Evolutionary conservation across 1,284 basidiomycete species (phyloP), one percentile per base, ranked within the genome.

Genomic region (Heterobasidion irregulare): DNA sequence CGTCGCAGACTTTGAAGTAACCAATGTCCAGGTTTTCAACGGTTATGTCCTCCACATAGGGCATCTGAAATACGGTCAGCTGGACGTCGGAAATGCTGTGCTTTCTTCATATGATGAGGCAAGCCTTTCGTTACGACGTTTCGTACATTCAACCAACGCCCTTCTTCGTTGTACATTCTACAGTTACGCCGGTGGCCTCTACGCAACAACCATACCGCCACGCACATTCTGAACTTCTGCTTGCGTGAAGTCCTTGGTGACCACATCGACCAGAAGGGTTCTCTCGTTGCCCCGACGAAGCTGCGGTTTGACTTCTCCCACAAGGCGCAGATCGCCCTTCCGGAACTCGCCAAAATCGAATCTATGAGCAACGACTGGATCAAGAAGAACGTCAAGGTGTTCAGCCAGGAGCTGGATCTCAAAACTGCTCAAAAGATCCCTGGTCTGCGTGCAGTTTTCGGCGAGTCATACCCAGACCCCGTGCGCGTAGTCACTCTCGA

Each of bases 241-340:
- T 82, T 99, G 5, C 89, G 97, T 35, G 95, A 98, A 68, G 82
- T 94, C 2, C 84, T 98, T 8, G 96, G 96, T 34, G 94, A 98
- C 67, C 95, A 98, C 67, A 89, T 98, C 57, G 95, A 99, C 70
- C 97, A 99, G 70, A 97, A 94, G 69, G 97, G 97, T 16, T 99
- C 97, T 8, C 84, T 99, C 41, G 97, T 99, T 53, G 94, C 96
- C 1, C 92, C 94, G 0, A 86, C 86, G 51, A 98, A 98, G 71
- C 80, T 99, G 35, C 92, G 97, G 26, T 99, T 99, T 73, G 97
- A 99, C 72, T 99, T 99, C 71, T 95, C 92, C 32, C 95, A 99
- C 77, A 98, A 97, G 72, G 80, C 92, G 10, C 86, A 87, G 58
- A 89, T 98, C 58, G 68, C 81, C 15, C 68, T 83, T 0, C 69